These are phyloP conservation scores for Brassica rapa DNA, from an alignment of 345 rosid genomes.

Conservation along the genomic window DNA sequence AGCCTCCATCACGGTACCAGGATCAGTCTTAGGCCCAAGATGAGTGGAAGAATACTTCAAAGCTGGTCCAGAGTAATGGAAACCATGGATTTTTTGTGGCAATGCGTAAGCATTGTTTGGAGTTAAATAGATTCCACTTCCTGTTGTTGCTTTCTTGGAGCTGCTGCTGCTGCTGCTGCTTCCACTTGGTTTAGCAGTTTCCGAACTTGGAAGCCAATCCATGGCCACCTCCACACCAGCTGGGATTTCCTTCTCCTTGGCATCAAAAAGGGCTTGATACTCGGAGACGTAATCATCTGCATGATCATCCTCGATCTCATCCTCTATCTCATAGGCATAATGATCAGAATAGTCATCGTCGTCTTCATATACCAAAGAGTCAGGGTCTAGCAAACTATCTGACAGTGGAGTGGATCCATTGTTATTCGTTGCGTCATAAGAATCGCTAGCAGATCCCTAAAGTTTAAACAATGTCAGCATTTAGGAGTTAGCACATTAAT, in stretches of 20 bases:
- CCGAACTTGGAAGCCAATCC: slow-evolving; percentile 57
- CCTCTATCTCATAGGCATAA: slow-evolving; percentile 37
- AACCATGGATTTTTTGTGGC: slow-evolving; percentile 22
- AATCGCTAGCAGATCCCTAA: slow-evolving; percentile 41
- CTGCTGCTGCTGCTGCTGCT: slow-evolving; percentile 37
- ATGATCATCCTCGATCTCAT: slow-evolving; percentile 37
- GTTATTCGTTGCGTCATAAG: slow-evolving; percentile 29
- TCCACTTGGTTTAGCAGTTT: slow-evolving; percentile 31
- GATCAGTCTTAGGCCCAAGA: slow-evolving; percentile 33
- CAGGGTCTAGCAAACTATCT: slow-evolving; percentile 41
- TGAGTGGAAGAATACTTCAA: neutral
- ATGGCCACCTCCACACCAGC: slow-evolving; percentile 78
- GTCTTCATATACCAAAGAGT: slow-evolving; percentile 44
- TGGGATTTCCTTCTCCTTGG: slow-evolving; percentile 61
- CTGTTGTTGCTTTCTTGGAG: slow-evolving; percentile 17
- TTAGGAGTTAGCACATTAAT: neutral
- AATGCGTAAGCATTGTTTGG: slow-evolving; percentile 23
- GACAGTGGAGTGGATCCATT: slow-evolving; percentile 39
- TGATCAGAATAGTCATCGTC: slow-evolving; percentile 43
- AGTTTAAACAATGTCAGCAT: neutral
- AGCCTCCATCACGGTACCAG: slow-evolving; percentile 26
- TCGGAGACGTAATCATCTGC: slow-evolving; percentile 48
- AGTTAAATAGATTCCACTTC: slow-evolving; percentile 13
- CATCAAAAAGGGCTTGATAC: slow-evolving; percentile 73
- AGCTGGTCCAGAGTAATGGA: neutral